A percentile compares a stretch with the other conserved stretches of the same genome.
Evolutionary conservation across 371 early-diverging fungal genomes (phyloP).

Genomic region (Mortierella sp.): DNA sequence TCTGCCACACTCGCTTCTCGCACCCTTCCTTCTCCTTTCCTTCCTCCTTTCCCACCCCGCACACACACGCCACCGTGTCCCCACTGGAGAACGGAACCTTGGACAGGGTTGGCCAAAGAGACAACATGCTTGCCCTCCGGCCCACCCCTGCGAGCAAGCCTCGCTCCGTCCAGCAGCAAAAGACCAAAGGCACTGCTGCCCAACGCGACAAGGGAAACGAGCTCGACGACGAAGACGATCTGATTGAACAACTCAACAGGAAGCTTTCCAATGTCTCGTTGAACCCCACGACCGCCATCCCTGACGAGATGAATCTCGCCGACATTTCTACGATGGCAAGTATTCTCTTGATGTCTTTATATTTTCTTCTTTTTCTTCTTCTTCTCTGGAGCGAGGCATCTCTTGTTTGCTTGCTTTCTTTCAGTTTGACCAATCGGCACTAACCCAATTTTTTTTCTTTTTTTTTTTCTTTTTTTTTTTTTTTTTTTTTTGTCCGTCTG

Average conservation of each 20-base stretch:
- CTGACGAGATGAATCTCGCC: conserved; percentile 49
- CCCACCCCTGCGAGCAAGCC: conserved; percentile 26
- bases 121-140: conserved; percentile 37
- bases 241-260: conserved; percentile 50
- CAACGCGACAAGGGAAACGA: conserved; percentile 25
- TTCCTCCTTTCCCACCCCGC: no score
- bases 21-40: no score
- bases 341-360: no score
- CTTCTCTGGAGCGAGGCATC: no score
- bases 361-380: no score
- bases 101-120: background rate
- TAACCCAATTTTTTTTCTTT: background rate
- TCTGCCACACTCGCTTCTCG: no score
- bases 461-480: no score
- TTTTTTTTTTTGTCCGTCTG: no score
- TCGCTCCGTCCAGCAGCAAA: conserved; percentile 32
- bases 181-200: conserved; percentile 36
- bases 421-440: background rate
- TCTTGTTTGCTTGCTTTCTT: no score
- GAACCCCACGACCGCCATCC: conserved; percentile 42
- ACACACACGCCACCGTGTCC: no score
- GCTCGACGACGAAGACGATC: conserved; percentile 46
- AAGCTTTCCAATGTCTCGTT: conserved; percentile 50
- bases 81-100: no score
- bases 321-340: conserved; percentile 53